A percentile compares a stretch with the other conserved stretches of the same genome.
phyloP scores from a whole-genome alignment of 208 protist species.

The Leishmania major region DNA sequence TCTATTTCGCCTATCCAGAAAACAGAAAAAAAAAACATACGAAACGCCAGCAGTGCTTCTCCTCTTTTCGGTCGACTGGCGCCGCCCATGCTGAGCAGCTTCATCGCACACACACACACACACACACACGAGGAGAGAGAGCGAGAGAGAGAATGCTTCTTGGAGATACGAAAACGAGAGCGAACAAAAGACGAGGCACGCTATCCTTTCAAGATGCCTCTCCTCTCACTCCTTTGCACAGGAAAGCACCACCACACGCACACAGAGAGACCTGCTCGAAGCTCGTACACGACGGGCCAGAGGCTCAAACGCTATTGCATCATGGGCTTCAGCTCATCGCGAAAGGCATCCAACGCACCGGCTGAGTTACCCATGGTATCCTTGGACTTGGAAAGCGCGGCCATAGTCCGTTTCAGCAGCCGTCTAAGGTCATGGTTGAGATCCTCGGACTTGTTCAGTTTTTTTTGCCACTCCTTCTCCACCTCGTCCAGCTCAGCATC shows the following conservation, averaged over 20 bases:
- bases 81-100: background rate
- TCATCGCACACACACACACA: background rate
- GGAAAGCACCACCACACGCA: background rate
- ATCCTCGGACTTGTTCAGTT: conserved; percentile 24
- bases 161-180: background rate
- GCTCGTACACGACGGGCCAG: background rate
- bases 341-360: conserved; percentile 32
- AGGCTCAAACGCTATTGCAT: conserved; percentile 19
- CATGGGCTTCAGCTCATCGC: conserved; percentile 38
- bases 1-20: background rate
- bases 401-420: conserved; percentile 39
- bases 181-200: background rate
- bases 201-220: background rate
- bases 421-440: conserved; percentile 32
- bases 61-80: background rate
- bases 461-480: conserved; percentile 14
- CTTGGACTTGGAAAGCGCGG: conserved; percentile 30
- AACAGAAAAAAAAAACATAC: background rate
- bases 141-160: background rate
- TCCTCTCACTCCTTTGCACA: background rate
- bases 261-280: background rate
- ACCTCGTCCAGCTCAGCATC: conserved; percentile 26
- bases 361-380: conserved; percentile 39
- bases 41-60: background rate
- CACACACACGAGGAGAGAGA: background rate